phyloP scores from a whole-genome alignment of 139 green algal species.

The Coelastrella sp. region DNA sequence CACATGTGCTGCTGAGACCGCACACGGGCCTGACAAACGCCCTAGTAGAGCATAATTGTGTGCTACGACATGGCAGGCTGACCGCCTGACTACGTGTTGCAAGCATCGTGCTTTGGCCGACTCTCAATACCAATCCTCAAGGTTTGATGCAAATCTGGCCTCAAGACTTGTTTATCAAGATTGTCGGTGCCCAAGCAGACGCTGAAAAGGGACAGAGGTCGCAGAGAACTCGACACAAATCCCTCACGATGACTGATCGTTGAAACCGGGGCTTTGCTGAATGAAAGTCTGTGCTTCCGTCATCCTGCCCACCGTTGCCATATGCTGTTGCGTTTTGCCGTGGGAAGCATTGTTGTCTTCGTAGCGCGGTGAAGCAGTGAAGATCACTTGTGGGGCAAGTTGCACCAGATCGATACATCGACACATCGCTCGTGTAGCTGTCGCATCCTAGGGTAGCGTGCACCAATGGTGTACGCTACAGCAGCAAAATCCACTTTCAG shows the following conservation, averaged over 20 bases:
- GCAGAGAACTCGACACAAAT: neutral
- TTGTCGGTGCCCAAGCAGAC: neutral
- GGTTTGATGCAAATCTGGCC: neutral
- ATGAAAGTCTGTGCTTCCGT: no score
- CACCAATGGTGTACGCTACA: slow-evolving; percentile 38
- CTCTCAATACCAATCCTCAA: neutral
- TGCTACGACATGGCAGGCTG: slow-evolving; percentile 7
- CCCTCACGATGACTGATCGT: no score
- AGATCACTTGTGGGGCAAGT: neutral
- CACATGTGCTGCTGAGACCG: neutral
- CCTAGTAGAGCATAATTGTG: neutral
- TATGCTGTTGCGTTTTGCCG: no score
- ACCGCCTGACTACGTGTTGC: slow-evolving; percentile 29
- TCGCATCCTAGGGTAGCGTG: neutral
- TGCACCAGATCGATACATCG: neutral
- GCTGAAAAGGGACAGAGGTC: neutral
- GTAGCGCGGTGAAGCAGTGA: no score
- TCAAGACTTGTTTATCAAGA: neutral
- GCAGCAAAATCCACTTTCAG: slow-evolving; percentile 4
- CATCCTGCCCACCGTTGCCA: no score
- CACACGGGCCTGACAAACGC: slow-evolving; percentile 20
- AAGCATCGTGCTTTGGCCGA: slow-evolving; percentile 13
- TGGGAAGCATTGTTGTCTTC: no score
- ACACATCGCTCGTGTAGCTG: neutral
- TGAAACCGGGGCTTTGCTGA: no score